Evolutionary conservation across 192 early-diverging fungal genomes (phyloP), one percentile per base, ranked within the genome.

Genomic region (Backusella liffmaniae): DNA sequence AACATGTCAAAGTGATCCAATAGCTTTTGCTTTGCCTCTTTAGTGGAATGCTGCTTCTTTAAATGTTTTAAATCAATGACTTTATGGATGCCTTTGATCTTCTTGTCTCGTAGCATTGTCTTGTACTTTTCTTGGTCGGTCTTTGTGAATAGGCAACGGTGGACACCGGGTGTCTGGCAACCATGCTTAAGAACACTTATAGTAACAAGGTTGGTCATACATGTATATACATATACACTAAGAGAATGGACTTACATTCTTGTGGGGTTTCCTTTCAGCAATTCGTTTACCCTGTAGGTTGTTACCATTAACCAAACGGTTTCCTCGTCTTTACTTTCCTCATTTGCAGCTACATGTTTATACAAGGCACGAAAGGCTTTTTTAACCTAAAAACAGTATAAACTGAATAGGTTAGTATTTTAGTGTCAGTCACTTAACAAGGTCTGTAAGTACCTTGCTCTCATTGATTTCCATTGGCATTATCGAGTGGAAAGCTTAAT

Each of bases 81-180:
- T 82, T 92, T 94, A 74, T 83, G 83, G 30, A 97, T 56, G 67
- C 86, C 51, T 74, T 84, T 89, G 68, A 96, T 83, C 18, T 87
- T 82, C 67, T 93, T 89, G 32, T 82, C 74, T 62, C 81, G 83
- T 12, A 99, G 76, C 75, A 91, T 80, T 26, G 92, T 90, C 73
- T 97, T 93, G 82, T 86, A 91, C n/a, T 90, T 87, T 73, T 87
- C 84, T 79, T 94, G 90, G 26, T 94, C 91, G 73, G 94, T 94
- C 85, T 96, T 97, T 39, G 92, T 93, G 75, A 99, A 90, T 71
- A 99, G 80, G 81, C 96, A 98, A 18, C 98, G 89, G 67, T 93
- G 89, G 29, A 89, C 88, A 70, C 86, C 84, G n/a, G 88, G 79
- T 42, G 79, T 80, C 66, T 89, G 86, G 49, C 96, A 73, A 15